A percentile compares a stretch with the other conserved stretches of the same genome.
Conservation (phyloP, 495 filamentous ascomycete genomes). For the Neurospora sp. region DNA sequence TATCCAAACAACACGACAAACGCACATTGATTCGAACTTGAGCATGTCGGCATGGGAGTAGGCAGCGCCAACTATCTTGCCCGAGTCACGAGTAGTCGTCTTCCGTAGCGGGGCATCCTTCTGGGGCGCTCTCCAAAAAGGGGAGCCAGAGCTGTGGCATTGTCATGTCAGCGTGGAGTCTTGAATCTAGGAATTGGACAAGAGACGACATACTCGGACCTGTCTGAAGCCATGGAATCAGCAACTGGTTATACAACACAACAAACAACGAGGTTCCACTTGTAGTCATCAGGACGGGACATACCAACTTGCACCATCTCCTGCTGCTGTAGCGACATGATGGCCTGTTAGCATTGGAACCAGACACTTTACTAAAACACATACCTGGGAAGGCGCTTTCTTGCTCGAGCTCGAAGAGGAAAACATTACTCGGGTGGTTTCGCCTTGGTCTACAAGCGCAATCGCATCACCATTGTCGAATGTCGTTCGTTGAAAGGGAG, state of each 20-base stretch:
- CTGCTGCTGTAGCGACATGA: conserved; percentile 38
- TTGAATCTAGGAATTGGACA: neutral
- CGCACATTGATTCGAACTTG: conserved; percentile 68
- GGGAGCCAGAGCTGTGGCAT: conserved; percentile 57
- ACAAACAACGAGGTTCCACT: neutral
- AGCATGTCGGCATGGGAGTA: conserved; percentile 95
- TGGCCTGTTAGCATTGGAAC: conserved; percentile 12
- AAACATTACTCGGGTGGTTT: conserved; percentile 33
- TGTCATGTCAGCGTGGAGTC: neutral
- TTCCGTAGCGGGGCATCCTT: conserved; percentile 43
- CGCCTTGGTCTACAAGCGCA: neutral
- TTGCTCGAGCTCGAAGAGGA: conserved; percentile 49
- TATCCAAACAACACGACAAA: conserved; percentile 1
- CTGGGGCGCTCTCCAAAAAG: conserved; percentile 73
- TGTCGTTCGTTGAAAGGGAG: neutral
- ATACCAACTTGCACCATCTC: conserved; percentile 99
- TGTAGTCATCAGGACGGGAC: conserved; percentile 26
- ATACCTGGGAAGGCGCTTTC: conserved; percentile 66
- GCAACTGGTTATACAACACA: conserved; percentile 1
- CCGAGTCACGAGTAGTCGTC: conserved; percentile 51
- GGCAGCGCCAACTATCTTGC: conserved; percentile 82
- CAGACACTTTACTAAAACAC: conserved; percentile 12
- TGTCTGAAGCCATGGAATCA: conserved; percentile 37
- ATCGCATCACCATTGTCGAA: neutral
- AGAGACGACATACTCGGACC: conserved; percentile 47